Evolutionary conservation across 2,329 filamentous ascomycete genomes (phyloP), one percentile per base, ranked within the genome.

Genomic region (Fusarium longipes): DNA sequence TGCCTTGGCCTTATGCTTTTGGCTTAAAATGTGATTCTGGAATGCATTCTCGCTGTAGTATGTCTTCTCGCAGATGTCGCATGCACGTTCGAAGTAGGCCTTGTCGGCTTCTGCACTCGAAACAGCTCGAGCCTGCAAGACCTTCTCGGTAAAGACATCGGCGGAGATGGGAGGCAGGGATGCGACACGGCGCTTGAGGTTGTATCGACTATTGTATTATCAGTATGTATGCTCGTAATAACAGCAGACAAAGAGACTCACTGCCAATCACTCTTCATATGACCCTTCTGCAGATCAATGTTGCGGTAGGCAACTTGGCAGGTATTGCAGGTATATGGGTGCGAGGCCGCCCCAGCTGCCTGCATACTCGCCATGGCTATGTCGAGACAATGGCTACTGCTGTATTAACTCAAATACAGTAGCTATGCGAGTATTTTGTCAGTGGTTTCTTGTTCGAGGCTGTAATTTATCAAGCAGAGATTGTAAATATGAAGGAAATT

Each of bases 211-310:
- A 18, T 12, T 11, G 15, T 4, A 4, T 24, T 4, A 29, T 73
- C 40, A 70, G 62, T 22, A 38, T 39, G 12, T 20, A 45, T 18
- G 7, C 27, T 9, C 20, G n/a, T 47, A 12, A 22, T 17, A 20
- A 20, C 20, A 18, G n/a, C 4, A 12, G 10, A 5, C 9, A n/a
- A 11, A 15, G 25, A 6, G 7, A 89, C 92, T 82, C 86, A 96
- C 91, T 99, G 95, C 96, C 96, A 99, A 82, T 99, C 96, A 73
- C 91, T 96, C 79, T 96, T 93, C 96, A 99, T 99, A 78, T 99
- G 96, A 35, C 88, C 90, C 77, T 96, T 90, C 82, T 99, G 96
- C 57, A 96, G 86, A 77, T 98, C 95, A 78, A 92, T 93, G 76
- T 93, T 93, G 70, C 95, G 91, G 81, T 98, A 99, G 51, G 95